Evolutionary conservation across 371 early-diverging fungal species (phyloP), one percentile per base, ranked within the genome.

Genomic region (Globomyces sp.): DNA sequence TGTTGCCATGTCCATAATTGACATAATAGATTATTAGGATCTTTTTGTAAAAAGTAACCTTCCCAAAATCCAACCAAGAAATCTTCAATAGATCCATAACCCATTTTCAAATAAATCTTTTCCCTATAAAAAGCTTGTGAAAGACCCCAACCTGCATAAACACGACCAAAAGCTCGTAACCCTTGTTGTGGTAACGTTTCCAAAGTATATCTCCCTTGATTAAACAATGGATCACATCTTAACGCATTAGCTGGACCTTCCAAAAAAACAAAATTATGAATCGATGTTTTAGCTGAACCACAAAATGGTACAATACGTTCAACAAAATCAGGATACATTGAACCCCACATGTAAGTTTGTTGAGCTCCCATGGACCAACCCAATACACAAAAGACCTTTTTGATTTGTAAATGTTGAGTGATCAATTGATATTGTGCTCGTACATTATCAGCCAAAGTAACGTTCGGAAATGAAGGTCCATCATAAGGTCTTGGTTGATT

Each of bases 61-160:
- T 63, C 63, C 63, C 63, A 63, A 41, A 63, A 63, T 8, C 63
- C 63, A 24, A 63, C 63, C 6, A 63, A 58, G 34, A 63, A 63
- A 37, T 63, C 63, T 48, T 63, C 63, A 34, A 63, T 10, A 4
- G 63, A 63, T 10, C 13, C 43, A 58, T 45, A 63, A 5, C 63
- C 63, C 43, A 63, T 63, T 24, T 63, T 48, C 34, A 45, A 10
- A 37, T 63, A 63, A 4, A 45, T 10, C 36, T 63, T 63, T 48
- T 63, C 63, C 5, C 63, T 11, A 37, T 63, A 63, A 58, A 63
- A 63, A n/a, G 63, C 63, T 2, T 63, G 63, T 10, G 63, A 63
- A 11, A 63, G 57, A 47, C 63, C 63, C 63, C 63, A 63, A 1
- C 63, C 63, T n/a, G 63, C 63, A 34, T 63, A 63, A n/a, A 63